Conservation (phyloP, 2,329 filamentous ascomycete species). For the Geoglossum cookeanum region DNA sequence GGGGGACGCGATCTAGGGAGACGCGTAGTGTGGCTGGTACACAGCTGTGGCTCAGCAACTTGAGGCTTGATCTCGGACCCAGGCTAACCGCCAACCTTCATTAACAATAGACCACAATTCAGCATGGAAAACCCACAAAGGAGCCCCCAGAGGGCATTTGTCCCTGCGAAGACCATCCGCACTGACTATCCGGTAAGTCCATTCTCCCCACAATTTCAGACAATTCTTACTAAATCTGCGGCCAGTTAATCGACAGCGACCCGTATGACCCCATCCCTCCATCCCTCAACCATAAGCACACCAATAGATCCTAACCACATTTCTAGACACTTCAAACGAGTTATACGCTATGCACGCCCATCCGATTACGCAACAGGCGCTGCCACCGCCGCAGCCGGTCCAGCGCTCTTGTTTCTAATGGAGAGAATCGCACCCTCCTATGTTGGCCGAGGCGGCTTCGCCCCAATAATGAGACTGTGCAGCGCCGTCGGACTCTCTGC, state of each 20-base stretch:
- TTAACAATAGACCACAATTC: neutral
- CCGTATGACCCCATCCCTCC: conserved; percentile 44
- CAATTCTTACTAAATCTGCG: neutral
- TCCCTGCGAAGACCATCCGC: conserved; percentile 60
- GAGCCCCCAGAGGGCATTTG: conserved; percentile 24
- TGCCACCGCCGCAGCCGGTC: conserved; percentile 49
- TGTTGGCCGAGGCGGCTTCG: conserved; percentile 65
- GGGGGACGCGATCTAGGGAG: conserved; percentile 1
- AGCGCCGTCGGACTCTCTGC: conserved; percentile 54
- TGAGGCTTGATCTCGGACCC: neutral
- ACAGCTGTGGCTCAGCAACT: neutral
- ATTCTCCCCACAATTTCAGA: conserved; percentile 5
- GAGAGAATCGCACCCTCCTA: conserved; percentile 74
- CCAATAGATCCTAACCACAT: neutral
- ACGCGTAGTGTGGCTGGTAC: conserved; percentile 5
- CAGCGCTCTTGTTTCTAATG: conserved; percentile 55
- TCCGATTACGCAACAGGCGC: conserved; percentile 64
- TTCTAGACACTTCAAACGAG: conserved; percentile 70
- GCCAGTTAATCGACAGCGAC: conserved; percentile 94
- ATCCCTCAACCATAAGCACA: conserved; percentile 6
- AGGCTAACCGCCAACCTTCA: neutral
- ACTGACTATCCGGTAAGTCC: conserved; percentile 70
- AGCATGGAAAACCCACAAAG: neutral
- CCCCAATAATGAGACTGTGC: conserved; percentile 62
- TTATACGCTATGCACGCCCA: conserved; percentile 66